Base-by-base conservation (phyloP, 495 filamentous ascomycete species). In the Penicillium taxi region DNA sequence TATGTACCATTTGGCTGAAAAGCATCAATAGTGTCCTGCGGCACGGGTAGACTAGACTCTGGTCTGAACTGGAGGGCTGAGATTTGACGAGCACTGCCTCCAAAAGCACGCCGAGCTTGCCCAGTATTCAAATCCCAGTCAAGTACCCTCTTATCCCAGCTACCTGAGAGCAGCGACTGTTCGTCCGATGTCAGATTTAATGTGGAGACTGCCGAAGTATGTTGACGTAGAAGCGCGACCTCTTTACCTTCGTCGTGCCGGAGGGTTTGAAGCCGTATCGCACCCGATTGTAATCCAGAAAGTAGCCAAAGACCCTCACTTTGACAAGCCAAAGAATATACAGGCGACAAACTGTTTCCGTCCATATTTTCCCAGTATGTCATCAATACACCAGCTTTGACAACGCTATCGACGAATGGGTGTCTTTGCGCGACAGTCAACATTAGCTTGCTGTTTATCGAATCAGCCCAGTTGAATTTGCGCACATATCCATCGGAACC, bases 91-190 rank as follows among this genome's bases (percentile, higher is more conserved):
- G 82, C 85, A 45, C 72, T 83, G 15, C 82, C 78, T 26, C 78
- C 74, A 48, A 88, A 99, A 9, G 69, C 68, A 18, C 86, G 77
- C 32, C 77, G 74, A 11, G 82, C 67, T 47, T 84, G 73, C 4
- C 93, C 93, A 2, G 80, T 91, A 46, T 96, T 86, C 21, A 99
- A 56, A 53, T 99, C 91, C 91, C 91, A 99, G 51, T 99, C 87
- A 32, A 84, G 76, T 6, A 96, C 78, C 12, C 73, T 77, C 61
- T 94, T 95, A 55, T 99, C 91, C 91, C 91, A 99, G 61, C 87
- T 89, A 2, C 91, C 91, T 9, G 88, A 95, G 3, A 99, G 66
- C 24, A 96, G 71, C 19, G 83, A 88, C 50, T 77, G 77, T 63
- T 99, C 91, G 45, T 96, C 88, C 2, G 79, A 72, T 0, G 84